A percentile compares a stretch with the other conserved stretches of the same genome.
Evolutionary conservation across 2,329 filamentous ascomycete genomes (phyloP).

Genomic region (Alternaria alternata): DNA sequence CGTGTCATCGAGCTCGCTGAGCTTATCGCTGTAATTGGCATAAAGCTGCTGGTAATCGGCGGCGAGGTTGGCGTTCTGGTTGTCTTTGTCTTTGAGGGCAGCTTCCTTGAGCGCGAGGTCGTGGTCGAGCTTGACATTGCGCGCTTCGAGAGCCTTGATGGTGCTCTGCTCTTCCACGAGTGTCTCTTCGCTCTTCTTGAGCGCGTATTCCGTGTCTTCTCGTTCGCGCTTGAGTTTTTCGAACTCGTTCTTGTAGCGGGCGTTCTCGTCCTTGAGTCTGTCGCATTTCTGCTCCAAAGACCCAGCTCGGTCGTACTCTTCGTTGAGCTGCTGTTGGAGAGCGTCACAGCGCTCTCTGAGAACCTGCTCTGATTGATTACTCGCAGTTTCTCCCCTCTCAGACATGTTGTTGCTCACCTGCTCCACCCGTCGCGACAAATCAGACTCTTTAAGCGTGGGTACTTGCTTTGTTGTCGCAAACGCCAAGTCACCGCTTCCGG

Average conservation of each 20-base stretch:
- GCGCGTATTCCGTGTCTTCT: conserved; percentile 1
- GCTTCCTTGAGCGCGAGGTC: background rate
- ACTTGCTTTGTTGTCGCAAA: conserved; percentile 18
- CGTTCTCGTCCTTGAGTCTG: background rate
- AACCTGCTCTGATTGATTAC: background rate
- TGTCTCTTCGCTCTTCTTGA: background rate
- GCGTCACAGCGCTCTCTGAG: background rate
- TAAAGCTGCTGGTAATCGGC: conserved; percentile 1
- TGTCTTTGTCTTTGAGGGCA: background rate
- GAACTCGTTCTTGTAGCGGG: background rate
- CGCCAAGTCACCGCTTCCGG: conserved; percentile 13
- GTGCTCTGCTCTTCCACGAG: conserved; percentile 1
- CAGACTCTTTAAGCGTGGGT: conserved; percentile 11
- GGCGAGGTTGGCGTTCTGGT: background rate
- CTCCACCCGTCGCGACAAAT: conserved; percentile 2
- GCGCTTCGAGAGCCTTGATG: conserved; percentile 2
- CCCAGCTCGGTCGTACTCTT: conserved; percentile 2
- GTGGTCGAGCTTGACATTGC: conserved; percentile 1
- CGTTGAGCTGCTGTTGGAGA: background rate
- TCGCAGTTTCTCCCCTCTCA: background rate
- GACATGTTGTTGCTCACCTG: conserved; percentile 14
- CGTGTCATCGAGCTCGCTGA: conserved; percentile 2
- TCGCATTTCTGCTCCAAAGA: conserved; percentile 4
- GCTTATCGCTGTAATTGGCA: background rate
- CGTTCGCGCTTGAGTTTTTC: background rate